phyloP scores from a whole-genome alignment of 139 green algal genomes.

The Closterium sp. region DNA sequence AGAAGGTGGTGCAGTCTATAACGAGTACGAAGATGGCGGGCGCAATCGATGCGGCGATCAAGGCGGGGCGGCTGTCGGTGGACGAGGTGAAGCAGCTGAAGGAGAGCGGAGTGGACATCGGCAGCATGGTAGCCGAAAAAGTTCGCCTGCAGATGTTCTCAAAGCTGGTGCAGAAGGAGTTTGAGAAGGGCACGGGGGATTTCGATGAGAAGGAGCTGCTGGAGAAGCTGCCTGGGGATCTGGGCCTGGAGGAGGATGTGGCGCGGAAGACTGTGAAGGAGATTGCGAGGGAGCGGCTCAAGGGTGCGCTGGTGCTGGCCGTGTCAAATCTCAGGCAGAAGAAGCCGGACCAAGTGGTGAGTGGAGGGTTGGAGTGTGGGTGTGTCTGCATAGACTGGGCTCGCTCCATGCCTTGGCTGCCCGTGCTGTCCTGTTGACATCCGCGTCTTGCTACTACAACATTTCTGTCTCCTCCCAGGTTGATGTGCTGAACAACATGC shows the following conservation, averaged over 20 bases:
- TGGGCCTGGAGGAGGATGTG: constrained; percentile 64
- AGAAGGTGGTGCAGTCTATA: constrained; percentile 82
- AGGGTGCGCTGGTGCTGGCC: constrained; percentile 69
- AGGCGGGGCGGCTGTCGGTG: constrained; percentile 59
- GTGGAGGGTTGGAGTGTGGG: neutral
- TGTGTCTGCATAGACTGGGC: no score
- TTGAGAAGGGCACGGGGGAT: constrained; percentile 67
- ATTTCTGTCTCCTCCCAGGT: neutral
- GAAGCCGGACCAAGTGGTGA: constrained; percentile 59
- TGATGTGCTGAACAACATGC: constrained; percentile 29
- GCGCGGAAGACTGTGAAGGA: neutral
- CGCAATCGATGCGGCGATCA: constrained; percentile 54
- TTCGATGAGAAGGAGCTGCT: constrained; percentile 72
- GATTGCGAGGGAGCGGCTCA: neutral
- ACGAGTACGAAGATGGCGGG: constrained; percentile 48
- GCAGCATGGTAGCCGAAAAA: constrained; percentile 55
- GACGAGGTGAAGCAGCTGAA: constrained; percentile 53
- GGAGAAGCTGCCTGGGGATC: constrained; percentile 66
- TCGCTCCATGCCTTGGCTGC: no score
- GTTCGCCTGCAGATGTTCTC: constrained; percentile 73
- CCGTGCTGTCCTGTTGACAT: neutral
- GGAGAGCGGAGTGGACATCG: constrained; percentile 62
- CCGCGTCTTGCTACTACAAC: neutral
- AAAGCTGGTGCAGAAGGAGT: constrained; percentile 65
- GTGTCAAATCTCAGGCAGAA: constrained; percentile 68